Base-by-base conservation (phyloP, 2,329 filamentous ascomycete genomes). In the Lasiodiplodia theobromae region DNA sequence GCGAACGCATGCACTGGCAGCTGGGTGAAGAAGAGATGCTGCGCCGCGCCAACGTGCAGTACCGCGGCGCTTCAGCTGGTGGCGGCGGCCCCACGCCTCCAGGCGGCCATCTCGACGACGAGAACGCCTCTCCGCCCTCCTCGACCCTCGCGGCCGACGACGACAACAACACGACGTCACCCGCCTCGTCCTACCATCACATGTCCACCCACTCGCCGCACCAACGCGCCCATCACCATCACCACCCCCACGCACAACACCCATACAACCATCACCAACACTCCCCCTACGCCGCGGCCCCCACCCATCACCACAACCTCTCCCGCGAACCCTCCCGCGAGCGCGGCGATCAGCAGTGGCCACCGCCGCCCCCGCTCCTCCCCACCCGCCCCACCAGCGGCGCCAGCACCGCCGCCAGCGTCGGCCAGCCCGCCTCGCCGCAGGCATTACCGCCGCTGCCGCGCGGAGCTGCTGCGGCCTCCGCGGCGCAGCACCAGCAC, bases 1-100 rank as follows among this genome's bases (percentile, higher is more conserved):
- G 93, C 58, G 95, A 99, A 81, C 94, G 93, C 4, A 97, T 97
- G 94, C 96, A 98, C 81, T 99, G 96, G 95, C 92, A 97, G 76
- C 86, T 99, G 67, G 95, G 95, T 71, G 93, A 97, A 78, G 85
- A 90, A 73, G 96, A 98, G 74, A 98, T 99, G 93, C 94, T 94
- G 58, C 88, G 92, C 70, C 91, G 95, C 69, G 95, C 95, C 52
- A 96, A 96, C 54, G 93, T 47, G 90, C 92, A 8, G 93, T 95
- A 1, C 97, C 97, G 80, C 86, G 90, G 75, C 83, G 84, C 40
- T 75, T 79, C 68, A 75, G 76, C 38, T 11, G 51, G 51, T 21
- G 52, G 52, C 53, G 31, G 53, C 25, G 34, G 51, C 25, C 58
- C 58, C 11, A 63, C 58, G 18, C 58, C 58, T 23, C 79, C 76